Percentiles rank a stretch among this genome's conserved stretches.
These are phyloP conservation scores for Naganishia albida DNA, from an alignment of 1,284 basidiomycete species.

Conservation along the genomic window DNA sequence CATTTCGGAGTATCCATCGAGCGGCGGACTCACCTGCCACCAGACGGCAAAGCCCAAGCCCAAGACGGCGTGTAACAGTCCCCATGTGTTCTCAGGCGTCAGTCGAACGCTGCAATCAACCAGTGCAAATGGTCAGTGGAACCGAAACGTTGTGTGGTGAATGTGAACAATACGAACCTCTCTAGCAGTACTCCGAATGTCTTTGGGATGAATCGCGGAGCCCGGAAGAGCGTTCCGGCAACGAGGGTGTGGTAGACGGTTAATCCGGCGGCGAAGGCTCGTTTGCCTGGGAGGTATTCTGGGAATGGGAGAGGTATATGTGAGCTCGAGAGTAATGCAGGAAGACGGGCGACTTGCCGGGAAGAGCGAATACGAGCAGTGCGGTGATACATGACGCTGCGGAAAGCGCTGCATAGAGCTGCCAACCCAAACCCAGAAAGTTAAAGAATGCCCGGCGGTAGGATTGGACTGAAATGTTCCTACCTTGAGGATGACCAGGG, in stretches of 20 bases:
- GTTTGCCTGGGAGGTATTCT: conserved; percentile 81
- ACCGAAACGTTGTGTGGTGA: background rate
- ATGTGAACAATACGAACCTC: conserved; percentile 42
- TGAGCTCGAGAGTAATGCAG: conserved; percentile 62
- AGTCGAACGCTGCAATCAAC: conserved; percentile 17
- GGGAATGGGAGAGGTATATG: conserved; percentile 61
- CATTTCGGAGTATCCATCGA: background rate
- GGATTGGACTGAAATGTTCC: conserved; percentile 24
- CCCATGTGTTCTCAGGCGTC: conserved; percentile 39
- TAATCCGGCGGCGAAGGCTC: conserved; percentile 72
- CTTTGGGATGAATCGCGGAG: conserved; percentile 74
- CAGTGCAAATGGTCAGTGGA: background rate
- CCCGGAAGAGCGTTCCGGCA: conserved; percentile 71
- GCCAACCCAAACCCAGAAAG: background rate
- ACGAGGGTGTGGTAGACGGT: conserved; percentile 72
- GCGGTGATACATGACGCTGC: conserved; percentile 1
- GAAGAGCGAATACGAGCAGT: conserved; percentile 7
- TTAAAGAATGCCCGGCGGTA: background rate
- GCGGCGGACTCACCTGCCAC: conserved; percentile 37
- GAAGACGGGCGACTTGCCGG: conserved; percentile 65
- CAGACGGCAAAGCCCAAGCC: conserved; percentile 38
- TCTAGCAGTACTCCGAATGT: conserved; percentile 66
- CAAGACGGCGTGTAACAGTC: conserved; percentile 36
- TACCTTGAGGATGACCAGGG: conserved; percentile 71
- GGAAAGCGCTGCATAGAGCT: conserved; percentile 11